A percentile compares a stretch with the other conserved stretches of the same genome.
These are phyloP conservation scores for Pseudocercospora crystallina DNA, from an alignment of 2,329 filamentous ascomycete species.

Conservation along the genomic window DNA sequence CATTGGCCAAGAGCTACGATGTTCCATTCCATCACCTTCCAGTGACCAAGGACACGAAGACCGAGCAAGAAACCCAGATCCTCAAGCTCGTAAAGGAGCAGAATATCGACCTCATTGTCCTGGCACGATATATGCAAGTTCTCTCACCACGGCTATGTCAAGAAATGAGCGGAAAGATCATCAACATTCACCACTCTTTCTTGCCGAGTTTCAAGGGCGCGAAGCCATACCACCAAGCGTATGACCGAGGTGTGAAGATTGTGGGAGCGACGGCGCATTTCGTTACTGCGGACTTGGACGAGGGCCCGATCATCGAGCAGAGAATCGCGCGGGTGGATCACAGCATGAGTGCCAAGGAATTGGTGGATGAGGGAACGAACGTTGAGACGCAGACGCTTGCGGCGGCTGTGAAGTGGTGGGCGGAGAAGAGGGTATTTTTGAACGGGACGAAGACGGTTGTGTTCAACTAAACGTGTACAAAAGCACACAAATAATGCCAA, in stretches of 20 bases:
- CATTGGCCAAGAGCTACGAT: slow-evolving; percentile 69
- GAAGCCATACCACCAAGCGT: slow-evolving; percentile 85
- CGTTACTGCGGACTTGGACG: slow-evolving; percentile 79
- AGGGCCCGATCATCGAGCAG: slow-evolving; percentile 88
- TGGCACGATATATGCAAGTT: slow-evolving; percentile 87
- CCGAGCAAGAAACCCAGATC: slow-evolving; percentile 68
- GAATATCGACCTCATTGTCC: slow-evolving; percentile 73
- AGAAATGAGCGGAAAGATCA: slow-evolving; percentile 81
- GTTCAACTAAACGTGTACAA: slow-evolving; percentile 52
- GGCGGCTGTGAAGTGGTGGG: slow-evolving; percentile 80
- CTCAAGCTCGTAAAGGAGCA: slow-evolving; percentile 69
- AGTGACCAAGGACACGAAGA: slow-evolving; percentile 75
- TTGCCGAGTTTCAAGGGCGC: slow-evolving; percentile 84
- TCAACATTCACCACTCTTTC: slow-evolving; percentile 91
- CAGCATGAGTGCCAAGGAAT: slow-evolving; percentile 69
- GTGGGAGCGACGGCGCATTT: slow-evolving; percentile 85
- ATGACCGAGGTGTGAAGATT: slow-evolving; percentile 83
- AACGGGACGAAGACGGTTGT: slow-evolving; percentile 81
- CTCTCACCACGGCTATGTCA: slow-evolving; percentile 71
- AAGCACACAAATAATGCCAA: too few species aligned
- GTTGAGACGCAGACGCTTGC: slow-evolving; percentile 82
- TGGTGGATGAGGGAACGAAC: slow-evolving; percentile 78
- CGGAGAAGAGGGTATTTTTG: slow-evolving; percentile 73
- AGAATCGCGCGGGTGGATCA: slow-evolving; percentile 75
- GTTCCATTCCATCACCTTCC: slow-evolving; percentile 80